Evolutionary conservation across 176 grass and related monocot species (phyloP).

Genomic region (Triticum urartu): DNA sequence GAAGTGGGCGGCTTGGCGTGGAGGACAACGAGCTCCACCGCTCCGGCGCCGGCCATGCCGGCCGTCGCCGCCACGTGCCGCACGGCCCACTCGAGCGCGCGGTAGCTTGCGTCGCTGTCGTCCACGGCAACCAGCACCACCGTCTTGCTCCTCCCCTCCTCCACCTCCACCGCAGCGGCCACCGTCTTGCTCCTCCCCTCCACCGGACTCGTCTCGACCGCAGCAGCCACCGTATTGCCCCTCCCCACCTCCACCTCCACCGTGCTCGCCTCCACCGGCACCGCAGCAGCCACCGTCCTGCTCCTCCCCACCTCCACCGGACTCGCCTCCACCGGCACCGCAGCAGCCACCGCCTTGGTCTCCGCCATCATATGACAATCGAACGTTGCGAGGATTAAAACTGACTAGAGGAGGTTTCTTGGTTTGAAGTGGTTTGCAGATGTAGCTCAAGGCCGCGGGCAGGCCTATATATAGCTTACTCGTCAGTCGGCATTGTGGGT

Average conservation of each 20-base stretch:
- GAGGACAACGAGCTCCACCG: conserved; percentile 53
- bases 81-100: conserved; percentile 64
- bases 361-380: not conserved
- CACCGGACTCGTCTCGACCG: no score
- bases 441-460: not conserved
- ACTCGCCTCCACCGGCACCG: no score
- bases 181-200: not conserved
- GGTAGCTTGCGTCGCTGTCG: conserved; percentile 62
- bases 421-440: not conserved
- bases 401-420: not conserved
- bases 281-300: not conserved
- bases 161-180: not conserved
- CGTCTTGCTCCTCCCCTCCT: conserved; percentile 10
- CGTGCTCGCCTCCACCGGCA: not conserved
- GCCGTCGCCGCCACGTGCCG: conserved; percentile 22
- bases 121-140: conserved; percentile 63
- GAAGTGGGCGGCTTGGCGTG: conserved; percentile 61
- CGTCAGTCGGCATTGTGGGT: no score
- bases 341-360: not conserved
- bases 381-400: not conserved
- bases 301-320: no score
- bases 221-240: conserved; percentile 24
- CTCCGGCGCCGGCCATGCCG: not conserved
- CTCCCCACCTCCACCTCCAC: not conserved
- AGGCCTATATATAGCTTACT: not conserved